Evolutionary conservation across 495 filamentous ascomycete genomes (phyloP), one percentile per base, ranked within the genome.

Genomic region (Neurospora hispaniola): DNA sequence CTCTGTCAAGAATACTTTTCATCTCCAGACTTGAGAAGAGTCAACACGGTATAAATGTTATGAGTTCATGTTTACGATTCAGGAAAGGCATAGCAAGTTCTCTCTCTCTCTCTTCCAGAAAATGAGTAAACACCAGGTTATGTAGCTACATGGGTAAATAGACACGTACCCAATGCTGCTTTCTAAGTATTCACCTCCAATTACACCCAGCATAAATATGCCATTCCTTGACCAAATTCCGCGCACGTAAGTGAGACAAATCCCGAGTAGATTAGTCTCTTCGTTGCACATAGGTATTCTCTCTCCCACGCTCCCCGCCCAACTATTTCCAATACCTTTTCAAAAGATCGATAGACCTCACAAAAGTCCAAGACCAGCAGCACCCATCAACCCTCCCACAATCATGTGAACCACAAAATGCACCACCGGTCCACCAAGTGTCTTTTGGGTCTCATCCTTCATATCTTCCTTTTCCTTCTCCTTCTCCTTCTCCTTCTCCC

Each of bases 381-480:
- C 66, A 66, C 69, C 68, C 7, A 75, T 16, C 23, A 82, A n/a
- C 40, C 71, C 69, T 2, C 71, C 73, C 38, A 81, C 71, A 59
- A 73, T 0, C 6, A 73, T n/a, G 71, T 82, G 80, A 2, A 79
- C 76, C 10, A 70, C 23, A 0, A 82, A 71, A 62, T 82, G 80
- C 5, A 82, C 41, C 27, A 12, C 40, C 48, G 80, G 80, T 12
- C 80, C 80, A 0, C 80, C 80, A 18, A 82, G 69, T 39, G 77
- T 74, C 66, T 54, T 72, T 2, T 46, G 5, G 16, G 41, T 54
- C 8, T 35, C 7, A 5, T 35, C 46, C 14, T 35, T 27, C 44
- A 5, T 14, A 1, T 20, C 4, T 10, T 4, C 35, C 35, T 8
- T 8, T 18, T 0, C 42, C 38, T 59, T 8, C 23, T 40, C 35